phyloP scores from a whole-genome alignment of 306 rosid species.

The Rubus idaeus region DNA sequence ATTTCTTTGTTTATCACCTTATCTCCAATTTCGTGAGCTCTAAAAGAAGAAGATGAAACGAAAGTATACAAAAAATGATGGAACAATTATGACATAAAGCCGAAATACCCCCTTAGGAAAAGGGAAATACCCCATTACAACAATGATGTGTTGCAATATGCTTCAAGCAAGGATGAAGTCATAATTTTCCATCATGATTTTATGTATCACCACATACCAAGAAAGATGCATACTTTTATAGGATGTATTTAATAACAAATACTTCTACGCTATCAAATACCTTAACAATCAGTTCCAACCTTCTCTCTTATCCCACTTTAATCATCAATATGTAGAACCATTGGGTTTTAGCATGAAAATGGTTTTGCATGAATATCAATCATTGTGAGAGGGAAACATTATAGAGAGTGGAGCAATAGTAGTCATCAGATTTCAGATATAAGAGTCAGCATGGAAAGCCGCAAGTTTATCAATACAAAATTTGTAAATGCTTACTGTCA shows the following conservation, averaged over 20 bases:
- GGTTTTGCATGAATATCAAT: background rate
- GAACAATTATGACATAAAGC: background rate
- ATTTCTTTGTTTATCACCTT: background rate
- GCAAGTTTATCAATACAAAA: background rate
- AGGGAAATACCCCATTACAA: background rate
- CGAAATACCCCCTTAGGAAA: background rate
- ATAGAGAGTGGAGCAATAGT: background rate
- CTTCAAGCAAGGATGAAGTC: background rate
- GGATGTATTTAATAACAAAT: background rate
- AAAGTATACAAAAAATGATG: background rate
- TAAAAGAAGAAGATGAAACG: background rate
- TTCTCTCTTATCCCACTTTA: background rate
- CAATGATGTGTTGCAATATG: background rate
- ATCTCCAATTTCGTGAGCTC: background rate
- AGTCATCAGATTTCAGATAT: background rate
- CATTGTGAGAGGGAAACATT: background rate
- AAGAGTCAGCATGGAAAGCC: slow-evolving; percentile 1
- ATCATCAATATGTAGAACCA: background rate
- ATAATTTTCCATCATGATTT: background rate
- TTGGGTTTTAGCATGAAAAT: slow-evolving; percentile 2
- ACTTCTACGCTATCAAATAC: background rate
- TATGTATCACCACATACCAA: background rate
- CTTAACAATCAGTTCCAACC: background rate
- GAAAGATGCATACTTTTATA: background rate
- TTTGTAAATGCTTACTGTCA: slow-evolving; percentile 58